Evolutionary conservation across 106 monocot species (phyloP).

Genomic region (Allium sativum): DNA sequence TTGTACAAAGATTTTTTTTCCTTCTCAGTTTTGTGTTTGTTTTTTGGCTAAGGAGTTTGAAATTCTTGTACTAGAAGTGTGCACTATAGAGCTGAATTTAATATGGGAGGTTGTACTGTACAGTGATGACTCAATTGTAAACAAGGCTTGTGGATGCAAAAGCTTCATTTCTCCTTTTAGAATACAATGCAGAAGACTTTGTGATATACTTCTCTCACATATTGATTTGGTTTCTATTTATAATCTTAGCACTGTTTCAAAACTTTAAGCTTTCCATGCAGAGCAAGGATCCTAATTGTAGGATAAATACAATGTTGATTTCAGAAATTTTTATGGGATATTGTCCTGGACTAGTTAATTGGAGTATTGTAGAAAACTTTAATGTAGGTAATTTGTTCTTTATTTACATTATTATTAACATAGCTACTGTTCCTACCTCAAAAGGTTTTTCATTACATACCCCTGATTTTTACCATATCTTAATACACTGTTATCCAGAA

Average conservation of each 20-base stretch:
- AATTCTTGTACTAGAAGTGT: background rate
- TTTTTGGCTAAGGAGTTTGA: background rate
- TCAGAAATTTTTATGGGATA: background rate
- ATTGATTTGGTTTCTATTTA: background rate
- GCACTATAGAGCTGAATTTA: constrained; percentile 2
- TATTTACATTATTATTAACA: no score
- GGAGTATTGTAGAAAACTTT: no score
- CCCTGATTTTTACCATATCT: no score
- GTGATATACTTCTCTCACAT: background rate
- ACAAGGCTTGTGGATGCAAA: no score
- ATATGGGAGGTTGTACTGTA: background rate
- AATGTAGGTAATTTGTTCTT: no score
- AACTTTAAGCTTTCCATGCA: constrained; percentile 1
- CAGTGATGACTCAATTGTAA: background rate
- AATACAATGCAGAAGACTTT: no score
- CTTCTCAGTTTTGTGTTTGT: background rate
- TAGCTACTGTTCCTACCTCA: no score
- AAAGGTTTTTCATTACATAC: no score
- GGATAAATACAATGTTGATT: constrained; percentile 5
- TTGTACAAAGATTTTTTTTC: background rate
- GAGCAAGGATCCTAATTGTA: constrained; percentile 3
- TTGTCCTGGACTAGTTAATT: no score
- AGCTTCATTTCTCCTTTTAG: background rate
- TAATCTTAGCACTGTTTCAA: background rate
- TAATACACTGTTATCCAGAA: no score